Percentiles rank a stretch among this genome's conserved stretches.
Evolutionary conservation across 106 monocot species (phyloP).

Genomic region (Dioscorea zingiberensis): DNA sequence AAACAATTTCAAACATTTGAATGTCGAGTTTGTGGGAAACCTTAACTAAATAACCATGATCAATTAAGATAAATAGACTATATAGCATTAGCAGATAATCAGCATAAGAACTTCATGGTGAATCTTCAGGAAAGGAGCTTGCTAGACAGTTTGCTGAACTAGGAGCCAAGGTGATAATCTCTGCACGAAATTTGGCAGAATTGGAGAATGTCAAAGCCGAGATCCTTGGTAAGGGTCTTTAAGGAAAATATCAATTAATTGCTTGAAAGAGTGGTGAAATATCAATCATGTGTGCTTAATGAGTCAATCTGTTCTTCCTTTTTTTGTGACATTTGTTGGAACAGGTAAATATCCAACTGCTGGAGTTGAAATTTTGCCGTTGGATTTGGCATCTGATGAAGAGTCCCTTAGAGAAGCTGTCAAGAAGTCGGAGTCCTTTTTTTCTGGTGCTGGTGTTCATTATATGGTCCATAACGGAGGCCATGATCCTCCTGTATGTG

Average conservation of each 20-base stretch:
- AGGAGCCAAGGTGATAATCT: conserved; percentile 83
- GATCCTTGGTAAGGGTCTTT: conserved; percentile 47
- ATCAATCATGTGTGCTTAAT: no score
- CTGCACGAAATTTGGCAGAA: conserved; percentile 65
- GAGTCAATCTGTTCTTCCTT: background rate
- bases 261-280: background rate
- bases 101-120: no score
- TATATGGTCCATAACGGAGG: conserved; percentile 98
- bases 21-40: no score
- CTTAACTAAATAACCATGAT: no score
- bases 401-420: conserved; percentile 56
- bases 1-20: no score
- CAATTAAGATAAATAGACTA: no score
- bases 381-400: conserved; percentile 74
- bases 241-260: no score
- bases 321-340: background rate
- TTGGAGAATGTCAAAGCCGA: conserved; percentile 73
- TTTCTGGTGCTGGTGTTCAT: conserved; percentile 60
- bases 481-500: conserved; percentile 74
- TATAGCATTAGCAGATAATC: no score
- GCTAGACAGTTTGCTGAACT: conserved; percentile 63
- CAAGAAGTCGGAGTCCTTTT: conserved; percentile 76
- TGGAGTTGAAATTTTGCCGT: conserved; percentile 80
- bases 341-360: no score
- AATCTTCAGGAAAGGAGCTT: no score